phyloP scores from a whole-genome alignment of 805 yeast species.

The Kuraishia floccosa region DNA sequence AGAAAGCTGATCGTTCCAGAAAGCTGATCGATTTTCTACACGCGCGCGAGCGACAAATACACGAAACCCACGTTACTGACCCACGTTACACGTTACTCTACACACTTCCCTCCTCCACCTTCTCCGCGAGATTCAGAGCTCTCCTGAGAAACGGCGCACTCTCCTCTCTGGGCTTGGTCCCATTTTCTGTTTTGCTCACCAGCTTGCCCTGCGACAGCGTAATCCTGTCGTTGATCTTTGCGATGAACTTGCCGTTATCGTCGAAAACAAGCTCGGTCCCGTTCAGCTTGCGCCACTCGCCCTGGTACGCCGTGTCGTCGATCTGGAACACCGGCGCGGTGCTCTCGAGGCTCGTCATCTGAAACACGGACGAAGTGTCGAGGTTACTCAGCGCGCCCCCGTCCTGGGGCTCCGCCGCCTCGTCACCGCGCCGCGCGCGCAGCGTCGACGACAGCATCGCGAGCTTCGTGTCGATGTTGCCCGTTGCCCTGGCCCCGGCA shows the following conservation, averaged over 20 bases:
- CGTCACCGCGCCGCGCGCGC: not conserved
- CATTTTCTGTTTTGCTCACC: too few relatives aligned
- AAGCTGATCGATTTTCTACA: too few relatives aligned
- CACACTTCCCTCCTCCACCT: too few relatives aligned
- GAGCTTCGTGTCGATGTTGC: not conserved
- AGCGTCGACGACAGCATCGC: not conserved
- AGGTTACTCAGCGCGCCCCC: too few relatives aligned
- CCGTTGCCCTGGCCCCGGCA: conserved; percentile 3
- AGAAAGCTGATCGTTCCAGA: too few relatives aligned
- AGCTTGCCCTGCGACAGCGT: conserved; percentile 18
- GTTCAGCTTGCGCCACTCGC: conserved; percentile 64
- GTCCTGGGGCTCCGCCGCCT: too few relatives aligned
- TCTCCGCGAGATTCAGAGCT: too few relatives aligned
- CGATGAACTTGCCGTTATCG: conserved; percentile 20
- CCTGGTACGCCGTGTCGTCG: conserved; percentile 53
- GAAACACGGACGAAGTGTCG: conserved; percentile 19
- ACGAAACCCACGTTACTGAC: too few relatives aligned
- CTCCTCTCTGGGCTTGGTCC: not conserved
- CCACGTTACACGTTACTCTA: too few relatives aligned
- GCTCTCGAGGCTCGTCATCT: conserved; percentile 43
- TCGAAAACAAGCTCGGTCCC: conserved; percentile 53
- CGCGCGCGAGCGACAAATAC: too few relatives aligned
- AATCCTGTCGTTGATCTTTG: conserved; percentile 17
- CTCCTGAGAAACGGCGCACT: too few relatives aligned
- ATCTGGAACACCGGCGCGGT: conserved; percentile 45